A percentile compares a stretch with the other conserved stretches of the same genome.
Conservation (phyloP, 2,329 filamentous ascomycete species). For the Aspergillus intermedius region DNA sequence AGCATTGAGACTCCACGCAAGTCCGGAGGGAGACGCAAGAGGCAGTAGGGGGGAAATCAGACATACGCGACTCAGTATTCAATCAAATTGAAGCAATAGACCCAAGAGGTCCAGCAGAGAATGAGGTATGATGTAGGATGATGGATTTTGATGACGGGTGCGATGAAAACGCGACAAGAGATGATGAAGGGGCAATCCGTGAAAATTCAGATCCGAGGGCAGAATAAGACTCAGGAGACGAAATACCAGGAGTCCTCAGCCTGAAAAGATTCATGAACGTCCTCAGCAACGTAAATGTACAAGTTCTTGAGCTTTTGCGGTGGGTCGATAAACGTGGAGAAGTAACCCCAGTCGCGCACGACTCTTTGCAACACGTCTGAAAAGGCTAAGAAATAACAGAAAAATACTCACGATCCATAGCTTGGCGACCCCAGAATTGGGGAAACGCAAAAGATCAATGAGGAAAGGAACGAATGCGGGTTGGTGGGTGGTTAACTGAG, state of each 20-base stretch:
- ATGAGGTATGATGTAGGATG: slow-evolving; percentile 29
- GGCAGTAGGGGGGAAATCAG: slow-evolving; percentile 17
- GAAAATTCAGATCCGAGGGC: slow-evolving; percentile 13
- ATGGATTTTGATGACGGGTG: slow-evolving; percentile 33
- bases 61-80: slow-evolving; percentile 29
- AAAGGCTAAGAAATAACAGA: slow-evolving; percentile 25
- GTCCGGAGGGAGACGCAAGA: slow-evolving; percentile 13
- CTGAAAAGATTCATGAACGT: slow-evolving; percentile 9
- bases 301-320: slow-evolving; percentile 23
- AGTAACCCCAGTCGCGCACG: slow-evolving; percentile 29
- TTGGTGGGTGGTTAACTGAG: slow-evolving; percentile 17
- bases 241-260: slow-evolving; percentile 11
- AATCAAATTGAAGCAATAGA: slow-evolving; percentile 18
- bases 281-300: slow-evolving; percentile 12
- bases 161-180: slow-evolving; percentile 28
- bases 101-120: slow-evolving; percentile 19
- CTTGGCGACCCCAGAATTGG: slow-evolving; percentile 43
- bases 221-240: slow-evolving; percentile 16
- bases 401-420: slow-evolving; percentile 55
- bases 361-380: slow-evolving; percentile 22
- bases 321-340: slow-evolving; percentile 36
- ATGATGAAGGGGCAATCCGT: slow-evolving; percentile 14
- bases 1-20: slow-evolving; percentile 35
- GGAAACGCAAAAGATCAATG: slow-evolving; percentile 27
- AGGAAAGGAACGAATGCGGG: slow-evolving; percentile 19